Evolutionary conservation across 306 rosid genomes (phyloP).

Genomic region (Acacia crassicarpa): DNA sequence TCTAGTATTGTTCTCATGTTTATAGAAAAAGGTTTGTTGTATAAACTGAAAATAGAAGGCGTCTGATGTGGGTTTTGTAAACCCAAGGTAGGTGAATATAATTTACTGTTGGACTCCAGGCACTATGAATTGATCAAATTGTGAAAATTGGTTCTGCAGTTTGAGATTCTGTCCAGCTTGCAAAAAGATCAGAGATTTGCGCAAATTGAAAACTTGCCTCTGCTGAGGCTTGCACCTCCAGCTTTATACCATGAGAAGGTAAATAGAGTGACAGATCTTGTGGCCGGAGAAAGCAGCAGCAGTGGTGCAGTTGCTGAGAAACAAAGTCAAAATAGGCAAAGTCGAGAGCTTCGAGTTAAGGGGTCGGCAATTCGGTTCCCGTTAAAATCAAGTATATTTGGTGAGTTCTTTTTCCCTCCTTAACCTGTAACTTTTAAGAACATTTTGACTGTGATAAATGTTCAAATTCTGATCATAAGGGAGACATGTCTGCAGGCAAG

Average conservation of each 20-base stretch:
- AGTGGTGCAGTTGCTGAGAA: slow-evolving; percentile 43
- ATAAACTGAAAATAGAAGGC: not conserved
- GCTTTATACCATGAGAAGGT: slow-evolving; percentile 95
- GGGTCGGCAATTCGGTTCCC: slow-evolving; percentile 80
- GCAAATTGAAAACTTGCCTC: slow-evolving; percentile 86
- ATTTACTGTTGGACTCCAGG: slow-evolving; percentile 15
- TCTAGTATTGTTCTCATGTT: not conserved
- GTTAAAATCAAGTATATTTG: slow-evolving; percentile 73
- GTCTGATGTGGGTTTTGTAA: not conserved
- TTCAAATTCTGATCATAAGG: slow-evolving; percentile 33
- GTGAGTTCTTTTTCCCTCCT: slow-evolving; percentile 38
- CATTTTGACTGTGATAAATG: slow-evolving; percentile 7
- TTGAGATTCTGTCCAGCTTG: slow-evolving; percentile 82
- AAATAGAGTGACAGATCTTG: slow-evolving; percentile 50
- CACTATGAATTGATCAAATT: slow-evolving; percentile 26
- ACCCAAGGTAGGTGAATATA: not conserved
- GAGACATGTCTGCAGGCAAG: slow-evolving; percentile 52
- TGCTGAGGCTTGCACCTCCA: slow-evolving; percentile 85
- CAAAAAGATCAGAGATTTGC: slow-evolving; percentile 67
- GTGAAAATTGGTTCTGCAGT: slow-evolving; percentile 59
- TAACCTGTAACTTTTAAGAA: not conserved
- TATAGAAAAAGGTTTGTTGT: not conserved
- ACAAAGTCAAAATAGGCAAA: slow-evolving; percentile 56
- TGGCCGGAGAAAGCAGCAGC: slow-evolving; percentile 51
- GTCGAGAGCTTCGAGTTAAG: slow-evolving; percentile 70